Evolutionary conservation across 805 yeast species (phyloP).

Genomic region (Ogataea sp.): DNA sequence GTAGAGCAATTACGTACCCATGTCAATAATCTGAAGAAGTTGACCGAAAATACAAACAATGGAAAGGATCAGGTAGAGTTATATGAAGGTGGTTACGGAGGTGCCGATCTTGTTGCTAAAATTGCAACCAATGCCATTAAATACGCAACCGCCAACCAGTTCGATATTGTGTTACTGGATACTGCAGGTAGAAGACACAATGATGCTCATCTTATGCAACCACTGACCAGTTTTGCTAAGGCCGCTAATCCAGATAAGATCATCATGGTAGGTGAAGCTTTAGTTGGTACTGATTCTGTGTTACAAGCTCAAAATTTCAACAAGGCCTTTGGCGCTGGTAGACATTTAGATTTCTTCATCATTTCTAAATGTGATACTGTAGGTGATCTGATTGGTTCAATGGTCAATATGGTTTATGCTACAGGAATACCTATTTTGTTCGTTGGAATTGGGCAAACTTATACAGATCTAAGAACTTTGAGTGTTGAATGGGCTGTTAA

Average conservation of each 20-base stretch:
- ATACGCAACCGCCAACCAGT: conserved; percentile 59
- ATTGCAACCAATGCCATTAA: conserved; percentile 89
- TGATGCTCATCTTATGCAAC: conserved; percentile 91
- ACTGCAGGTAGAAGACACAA: conserved; percentile 98
- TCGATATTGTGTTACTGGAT: conserved; percentile 86
- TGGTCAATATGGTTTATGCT: conserved; percentile 96
- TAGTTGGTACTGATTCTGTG: conserved; percentile 96
- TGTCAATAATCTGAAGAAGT: conserved; percentile 69
- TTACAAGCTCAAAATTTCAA: conserved; percentile 92
- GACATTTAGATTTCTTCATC: conserved; percentile 82
- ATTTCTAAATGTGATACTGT: conserved; percentile 96
- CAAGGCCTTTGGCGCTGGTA: conserved; percentile 78
- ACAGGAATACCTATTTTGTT: conserved; percentile 92
- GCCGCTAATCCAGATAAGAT: conserved; percentile 94
- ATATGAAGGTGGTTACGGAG: conserved; percentile 94
- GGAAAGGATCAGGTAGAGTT: conserved; percentile 48
- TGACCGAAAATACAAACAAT: conserved; percentile 43
- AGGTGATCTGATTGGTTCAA: conserved; percentile 91
- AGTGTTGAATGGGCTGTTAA: conserved; percentile 91
- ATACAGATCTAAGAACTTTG: conserved; percentile 84
- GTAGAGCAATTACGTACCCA: conserved; percentile 96
- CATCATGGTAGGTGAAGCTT: conserved; percentile 97
- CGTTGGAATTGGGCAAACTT: conserved; percentile 96
- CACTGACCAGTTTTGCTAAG: conserved; percentile 87
- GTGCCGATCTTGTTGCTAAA: conserved; percentile 87